Base-by-base conservation (phyloP, 2,329 filamentous ascomycete genomes). In the Gaeumannomyces sp. region DNA sequence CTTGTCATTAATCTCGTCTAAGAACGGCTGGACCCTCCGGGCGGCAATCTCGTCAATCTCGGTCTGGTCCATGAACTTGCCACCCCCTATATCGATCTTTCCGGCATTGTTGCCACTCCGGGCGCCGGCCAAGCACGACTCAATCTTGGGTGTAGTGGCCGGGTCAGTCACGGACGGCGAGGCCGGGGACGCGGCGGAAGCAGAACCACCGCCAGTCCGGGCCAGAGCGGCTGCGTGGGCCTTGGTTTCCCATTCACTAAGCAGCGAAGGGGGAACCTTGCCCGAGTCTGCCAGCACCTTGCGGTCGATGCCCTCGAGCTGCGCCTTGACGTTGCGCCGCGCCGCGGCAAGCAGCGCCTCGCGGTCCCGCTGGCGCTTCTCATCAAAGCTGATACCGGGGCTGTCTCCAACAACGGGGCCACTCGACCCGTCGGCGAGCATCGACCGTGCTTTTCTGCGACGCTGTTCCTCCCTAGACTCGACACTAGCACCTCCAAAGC, bases 1-100 rank as follows among this genome's bases (percentile, higher is more conserved):
- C 62, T 88, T 91, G 63, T 91, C 88, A 64, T 89, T 88, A 67
- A 97, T 95, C 68, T 96, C 91, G 69, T 97, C 89, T 7, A 97
- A 75, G 0, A 95, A 87, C 5, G 93, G 93, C 73, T 94, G 91
- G 22, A 97, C 84, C 69, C 89, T 87, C 60, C 84, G 86, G 16
- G 86, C 84, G 3, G 93, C 93, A 69, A 97, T 90, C 7, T 86
- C 86, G 68, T 97, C 87, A 22, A 97, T 86, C 61, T 93, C 90
- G 6, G 86, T 81, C 70, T 89, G 87, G 53, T 92, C 86, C 80
- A 97, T 88, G 71, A 88, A 93, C 71, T 85, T 92, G 10, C 92
- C 92, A 59, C 90, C 89, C 5, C 94, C 93, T 64, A 97, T 86
- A 68, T 95, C 79, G 35, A 89, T 72, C 69, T 84, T 85, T 63